Percentiles rank a stretch among this genome's conserved stretches.
Conservation (phyloP, 352 stramenopile species). For the Sclerospora graminicola region DNA sequence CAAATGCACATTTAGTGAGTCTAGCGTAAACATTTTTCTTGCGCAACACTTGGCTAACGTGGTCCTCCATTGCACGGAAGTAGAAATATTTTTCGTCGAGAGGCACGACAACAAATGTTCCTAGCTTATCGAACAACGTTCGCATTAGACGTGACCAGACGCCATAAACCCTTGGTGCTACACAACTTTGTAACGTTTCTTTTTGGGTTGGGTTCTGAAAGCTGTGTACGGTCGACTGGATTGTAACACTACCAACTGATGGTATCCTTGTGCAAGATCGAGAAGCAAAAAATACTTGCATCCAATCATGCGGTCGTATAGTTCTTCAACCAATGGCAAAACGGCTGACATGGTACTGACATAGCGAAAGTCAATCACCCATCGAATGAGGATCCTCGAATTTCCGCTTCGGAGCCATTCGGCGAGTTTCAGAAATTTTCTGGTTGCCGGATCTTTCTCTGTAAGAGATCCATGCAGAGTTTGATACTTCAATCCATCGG, state of each 20-base stretch:
- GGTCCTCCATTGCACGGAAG: neutral
- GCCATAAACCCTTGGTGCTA: neutral
- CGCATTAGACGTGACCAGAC: constrained; percentile 1
- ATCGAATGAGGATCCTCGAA: too few species aligned
- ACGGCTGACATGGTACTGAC: neutral
- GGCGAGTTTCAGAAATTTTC: too few species aligned
- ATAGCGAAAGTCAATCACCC: too few species aligned
- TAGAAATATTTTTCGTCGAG: too few species aligned
- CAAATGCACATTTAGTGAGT: neutral
- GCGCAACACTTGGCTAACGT: neutral
- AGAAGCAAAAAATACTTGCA: neutral
- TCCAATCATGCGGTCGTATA: neutral
- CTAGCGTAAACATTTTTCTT: neutral
- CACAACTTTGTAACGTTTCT: constrained; percentile 2
- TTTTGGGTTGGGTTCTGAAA: neutral
- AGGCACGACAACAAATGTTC: too few species aligned
- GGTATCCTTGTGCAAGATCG: neutral
- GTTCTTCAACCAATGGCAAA: neutral
- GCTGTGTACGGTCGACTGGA: neutral
- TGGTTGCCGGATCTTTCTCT: too few species aligned
- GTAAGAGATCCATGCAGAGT: too few species aligned
- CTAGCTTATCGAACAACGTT: too few species aligned
- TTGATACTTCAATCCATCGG: too few species aligned
- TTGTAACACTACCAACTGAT: neutral
- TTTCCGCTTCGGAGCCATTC: too few species aligned